Evolutionary conservation across 345 rosid genomes (phyloP), one percentile per base, ranked within the genome.

Genomic region (Trapa bicornis): DNA sequence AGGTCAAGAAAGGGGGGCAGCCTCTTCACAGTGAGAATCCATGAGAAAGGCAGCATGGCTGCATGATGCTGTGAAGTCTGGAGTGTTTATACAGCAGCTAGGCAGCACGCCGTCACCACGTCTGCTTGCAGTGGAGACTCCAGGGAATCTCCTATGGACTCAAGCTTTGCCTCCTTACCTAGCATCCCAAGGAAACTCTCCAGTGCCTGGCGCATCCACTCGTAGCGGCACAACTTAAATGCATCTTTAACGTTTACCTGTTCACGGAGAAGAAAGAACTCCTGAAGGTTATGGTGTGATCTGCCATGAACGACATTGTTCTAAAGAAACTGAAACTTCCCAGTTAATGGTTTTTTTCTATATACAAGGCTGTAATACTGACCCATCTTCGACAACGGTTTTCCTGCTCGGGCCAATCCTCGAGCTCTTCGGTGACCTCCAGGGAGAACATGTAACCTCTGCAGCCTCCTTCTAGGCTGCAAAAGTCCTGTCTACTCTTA

Each of bases 171-270:
- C 3, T 66, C 67, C 45, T 68, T 73, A 11, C 37, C 64, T 68
- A 82, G 72, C 47, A 72, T 77, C 71, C 47, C 71, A 41, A 85
- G 33, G 64, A 89, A 85, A 58, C 69, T 81, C 65, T 80, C 74
- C 47, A 92, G 74, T 11, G 98, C 96, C 53, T 66, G 77, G 37
- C 81, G 77, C 98, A 92, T 92, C 98, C 96, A 89, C 5, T 87
- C 92, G 43, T 89, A 92, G n/a, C 98, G 83, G 79, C 96, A 89
- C 43, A 75, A 64, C 71, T 81, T 72, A 66, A 75, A 81, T 15
- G 96, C 95, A 37, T 89, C 85, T 17, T 84, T 73, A 64, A 78
- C 75, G 50, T 62, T 78, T 64, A 92, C 64, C 96, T 89, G 82
- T 48, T 62, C 57, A 66, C 36, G 14, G 43, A 43, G 17, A 29